Percentiles rank a stretch among this genome's conserved stretches.
Conservation (phyloP, 202 grass and related monocot species). For the Panicum hallii region DNA sequence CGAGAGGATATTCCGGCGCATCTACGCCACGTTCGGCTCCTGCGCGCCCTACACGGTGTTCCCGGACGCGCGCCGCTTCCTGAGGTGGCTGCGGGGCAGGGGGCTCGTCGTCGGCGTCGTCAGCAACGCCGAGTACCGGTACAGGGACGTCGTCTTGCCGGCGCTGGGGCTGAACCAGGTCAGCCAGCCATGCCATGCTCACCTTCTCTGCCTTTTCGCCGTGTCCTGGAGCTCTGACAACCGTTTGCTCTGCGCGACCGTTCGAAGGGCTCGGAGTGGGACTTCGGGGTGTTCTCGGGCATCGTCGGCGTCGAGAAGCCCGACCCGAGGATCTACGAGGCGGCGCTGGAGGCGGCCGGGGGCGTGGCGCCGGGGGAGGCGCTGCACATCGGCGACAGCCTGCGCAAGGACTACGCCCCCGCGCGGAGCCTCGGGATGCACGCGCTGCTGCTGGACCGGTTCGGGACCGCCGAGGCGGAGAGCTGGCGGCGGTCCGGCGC, state of each 20-base stretch:
- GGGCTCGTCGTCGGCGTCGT: conserved; percentile 66
- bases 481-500: conserved; percentile 65
- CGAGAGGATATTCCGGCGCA: conserved; percentile 73
- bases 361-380: conserved; percentile 59
- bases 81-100: conserved; percentile 59
- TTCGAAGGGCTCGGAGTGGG: conserved; percentile 80
- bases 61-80: conserved; percentile 68
- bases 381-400: conserved; percentile 86
- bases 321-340: conserved; percentile 72
- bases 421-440: conserved; percentile 75
- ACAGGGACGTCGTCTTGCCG: conserved; percentile 75
- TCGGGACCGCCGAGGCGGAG: conserved; percentile 69
- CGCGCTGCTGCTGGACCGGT: conserved; percentile 78
- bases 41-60: conserved; percentile 79
- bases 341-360: conserved; percentile 67
- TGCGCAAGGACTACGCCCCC: conserved; percentile 82
- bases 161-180: conserved; percentile 72
- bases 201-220: neutral
- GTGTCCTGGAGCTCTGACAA: neutral
- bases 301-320: conserved; percentile 85
- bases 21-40: conserved; percentile 79
- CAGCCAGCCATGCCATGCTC: neutral
- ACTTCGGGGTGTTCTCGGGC: conserved; percentile 92
- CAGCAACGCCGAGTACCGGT: conserved; percentile 76
- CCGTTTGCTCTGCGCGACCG: neutral